These are phyloP conservation scores for Staphylotrichum longicolle DNA, from an alignment of 495 filamentous ascomycete species.

Conservation along the genomic window DNA sequence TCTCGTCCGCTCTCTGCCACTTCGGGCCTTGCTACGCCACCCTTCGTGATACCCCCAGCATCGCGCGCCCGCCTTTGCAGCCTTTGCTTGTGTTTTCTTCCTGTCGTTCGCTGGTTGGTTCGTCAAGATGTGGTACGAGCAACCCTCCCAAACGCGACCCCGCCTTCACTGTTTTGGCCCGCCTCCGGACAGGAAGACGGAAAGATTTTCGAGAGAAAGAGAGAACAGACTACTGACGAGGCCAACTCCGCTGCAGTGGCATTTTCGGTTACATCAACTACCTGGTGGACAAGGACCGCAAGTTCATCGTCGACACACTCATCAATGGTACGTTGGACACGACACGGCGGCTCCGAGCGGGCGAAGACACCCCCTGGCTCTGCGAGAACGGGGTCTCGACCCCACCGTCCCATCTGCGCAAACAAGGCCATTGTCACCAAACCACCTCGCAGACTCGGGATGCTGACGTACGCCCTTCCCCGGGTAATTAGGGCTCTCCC, in stretches of 20 bases:
- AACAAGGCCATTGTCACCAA: constrained; percentile 17
- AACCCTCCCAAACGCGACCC: constrained; percentile 17
- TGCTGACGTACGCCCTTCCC: constrained; percentile 25
- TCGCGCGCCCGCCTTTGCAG: constrained; percentile 7
- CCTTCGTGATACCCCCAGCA: constrained; percentile 15
- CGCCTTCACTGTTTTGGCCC: constrained; percentile 13
- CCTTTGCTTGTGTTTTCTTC: constrained; percentile 13
- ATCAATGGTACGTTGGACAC: constrained; percentile 69
- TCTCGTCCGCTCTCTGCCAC: constrained; percentile 1
- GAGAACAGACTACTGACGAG: constrained; percentile 12
- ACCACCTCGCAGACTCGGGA: not conserved
- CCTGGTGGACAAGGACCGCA: constrained; percentile 93
- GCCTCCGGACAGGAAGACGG: not conserved
- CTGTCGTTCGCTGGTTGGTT: constrained; percentile 29
- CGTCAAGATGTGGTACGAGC: constrained; percentile 39
- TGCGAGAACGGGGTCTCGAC: constrained; percentile 18
- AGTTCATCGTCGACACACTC: constrained; percentile 89
- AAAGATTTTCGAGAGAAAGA: not conserved
- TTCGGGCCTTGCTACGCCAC: constrained; percentile 9
- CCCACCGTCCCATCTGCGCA: constrained; percentile 22
- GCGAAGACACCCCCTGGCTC: not conserved
- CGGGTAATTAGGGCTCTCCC: constrained; percentile 59
- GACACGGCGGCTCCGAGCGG: not conserved
- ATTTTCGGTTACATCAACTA: constrained; percentile 98
- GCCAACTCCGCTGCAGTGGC: constrained; percentile 58